Percentiles rank a stretch among this genome's conserved stretches.
Conservation (phyloP, 2,329 filamentous ascomycete species). For the Hypoxylon sp. region DNA sequence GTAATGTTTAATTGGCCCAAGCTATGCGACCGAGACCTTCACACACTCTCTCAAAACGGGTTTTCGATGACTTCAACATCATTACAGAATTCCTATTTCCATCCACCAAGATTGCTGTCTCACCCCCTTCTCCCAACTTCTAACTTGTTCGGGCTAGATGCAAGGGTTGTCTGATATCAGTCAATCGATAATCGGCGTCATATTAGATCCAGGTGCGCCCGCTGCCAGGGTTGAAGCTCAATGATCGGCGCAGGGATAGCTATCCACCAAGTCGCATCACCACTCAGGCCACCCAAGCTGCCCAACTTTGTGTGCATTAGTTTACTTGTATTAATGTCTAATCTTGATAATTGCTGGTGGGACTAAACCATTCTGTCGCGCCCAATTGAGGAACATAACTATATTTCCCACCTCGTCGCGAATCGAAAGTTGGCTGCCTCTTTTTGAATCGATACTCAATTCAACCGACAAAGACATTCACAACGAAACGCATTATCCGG, state of each 20-base stretch:
- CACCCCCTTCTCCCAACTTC: conserved; percentile 4
- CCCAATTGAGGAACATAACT: conserved; percentile 9
- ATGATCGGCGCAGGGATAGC: conserved; percentile 49
- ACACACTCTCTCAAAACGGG: neutral
- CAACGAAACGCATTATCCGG: conserved; percentile 2
- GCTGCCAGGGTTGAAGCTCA: conserved; percentile 35
- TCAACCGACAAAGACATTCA: conserved; percentile 4
- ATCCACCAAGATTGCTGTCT: conserved; percentile 17
- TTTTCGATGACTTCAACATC: conserved; percentile 40
- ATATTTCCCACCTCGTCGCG: conserved; percentile 3
- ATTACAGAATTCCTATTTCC: conserved; percentile 23
- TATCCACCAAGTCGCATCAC: conserved; percentile 31
- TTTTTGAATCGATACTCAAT: conserved; percentile 12
- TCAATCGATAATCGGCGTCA: conserved; percentile 37
- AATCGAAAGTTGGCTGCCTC: conserved; percentile 1
- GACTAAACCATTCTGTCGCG: conserved; percentile 2
- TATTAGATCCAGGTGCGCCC: conserved; percentile 31
- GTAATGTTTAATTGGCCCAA: conserved; percentile 29
- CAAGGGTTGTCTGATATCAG: conserved; percentile 30
- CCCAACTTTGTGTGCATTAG: conserved; percentile 32
- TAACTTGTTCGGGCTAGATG: conserved; percentile 29
- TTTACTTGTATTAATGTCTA: conserved; percentile 22
- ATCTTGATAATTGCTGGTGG: conserved; percentile 30
- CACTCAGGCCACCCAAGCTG: conserved; percentile 7
- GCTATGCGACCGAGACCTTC: conserved; percentile 18